A percentile compares a stretch with the other conserved stretches of the same genome.
These are phyloP conservation scores for Wallacemonas collosoma DNA, from an alignment of 208 protist genomes.

Conservation along the genomic window DNA sequence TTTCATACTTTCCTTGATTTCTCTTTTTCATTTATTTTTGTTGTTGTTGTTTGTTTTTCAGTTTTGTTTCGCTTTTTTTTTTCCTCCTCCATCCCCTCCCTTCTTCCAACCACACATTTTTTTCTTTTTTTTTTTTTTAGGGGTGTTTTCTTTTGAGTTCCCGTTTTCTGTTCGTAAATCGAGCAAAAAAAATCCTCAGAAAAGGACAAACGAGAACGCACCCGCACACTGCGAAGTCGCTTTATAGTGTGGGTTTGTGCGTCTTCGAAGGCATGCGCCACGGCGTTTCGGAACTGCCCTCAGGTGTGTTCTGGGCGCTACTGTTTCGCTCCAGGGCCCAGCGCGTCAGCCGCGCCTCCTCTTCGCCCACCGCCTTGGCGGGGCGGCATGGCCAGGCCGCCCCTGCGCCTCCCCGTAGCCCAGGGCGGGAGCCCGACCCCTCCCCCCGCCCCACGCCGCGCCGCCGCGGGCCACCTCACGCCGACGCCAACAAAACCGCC, in stretches of 20 bases:
- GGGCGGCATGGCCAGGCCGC: no score
- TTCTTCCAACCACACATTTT: no score
- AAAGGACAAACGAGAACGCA: constrained; percentile 1
- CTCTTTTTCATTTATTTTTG: background rate
- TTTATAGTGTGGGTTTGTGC: no score
- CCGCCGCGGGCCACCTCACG: no score
- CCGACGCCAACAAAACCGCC: background rate
- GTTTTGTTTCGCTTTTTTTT: background rate
- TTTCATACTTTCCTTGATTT: background rate
- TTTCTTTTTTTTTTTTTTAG: background rate
- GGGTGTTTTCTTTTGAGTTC: background rate
- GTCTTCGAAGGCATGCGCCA: no score
- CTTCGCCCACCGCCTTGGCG: no score
- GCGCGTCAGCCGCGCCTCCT: no score
- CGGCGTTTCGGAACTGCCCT: no score
- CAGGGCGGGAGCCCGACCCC: no score
- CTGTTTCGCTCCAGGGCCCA: no score
- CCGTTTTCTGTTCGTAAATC: background rate
- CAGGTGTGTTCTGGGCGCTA: no score
- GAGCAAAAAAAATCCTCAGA: background rate
- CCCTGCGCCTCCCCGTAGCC: no score
- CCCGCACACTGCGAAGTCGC: background rate
- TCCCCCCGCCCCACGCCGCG: background rate
- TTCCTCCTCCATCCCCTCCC: background rate
- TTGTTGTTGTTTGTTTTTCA: background rate